Base-by-base conservation (phyloP, 805 yeast species). In the Lipomyces orientalis region DNA sequence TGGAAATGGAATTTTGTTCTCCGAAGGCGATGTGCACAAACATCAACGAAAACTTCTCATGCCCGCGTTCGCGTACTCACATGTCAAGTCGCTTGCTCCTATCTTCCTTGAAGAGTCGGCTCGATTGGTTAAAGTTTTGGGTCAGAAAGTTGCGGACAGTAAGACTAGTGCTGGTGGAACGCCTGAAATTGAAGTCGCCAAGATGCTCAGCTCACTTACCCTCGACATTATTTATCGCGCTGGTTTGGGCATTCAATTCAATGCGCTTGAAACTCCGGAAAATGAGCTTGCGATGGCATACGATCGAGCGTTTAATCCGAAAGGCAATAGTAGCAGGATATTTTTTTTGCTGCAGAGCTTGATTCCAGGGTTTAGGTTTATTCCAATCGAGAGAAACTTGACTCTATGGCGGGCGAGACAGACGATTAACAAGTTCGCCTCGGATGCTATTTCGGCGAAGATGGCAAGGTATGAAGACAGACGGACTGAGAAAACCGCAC, bases 21-120 rank as follows among this genome's bases (percentile, higher is more conserved):
- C 70, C 5, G 72, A 69, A 54, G 72, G 72, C 31, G 72, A 69
- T 10, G 60, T 12, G 56, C 72, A 69, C 29, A 64, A 58, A 46
- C 62, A 49, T 19, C 72, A 69, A 49, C 54, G 72, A 10, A 66
- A 64, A 37, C 35, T 64, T 31, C 62, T 69, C 8, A 64, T 64
- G 68, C 72, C 72, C 0, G 72, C 66, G 39, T 66, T 69, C 49
- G 31, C 68, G 16, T 62, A 34, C 54, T 57, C 58, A 7, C 61
- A 64, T 34, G 33, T 64, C 10, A 63, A 62, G 31, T 56, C 64
- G 1, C 60, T 69, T 25, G 70, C 62, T 4, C 72, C 72, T 7
- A 29, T 62, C 9, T 66, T 69, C 35, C 57, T 63, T 8, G 55
- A 54, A 8, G 66, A 69, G 57, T 54, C 68, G 3, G 51, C 37